Evolutionary conservation across 805 yeast genomes (phyloP).

Genomic region (Saccharomycopsis schoenii): DNA sequence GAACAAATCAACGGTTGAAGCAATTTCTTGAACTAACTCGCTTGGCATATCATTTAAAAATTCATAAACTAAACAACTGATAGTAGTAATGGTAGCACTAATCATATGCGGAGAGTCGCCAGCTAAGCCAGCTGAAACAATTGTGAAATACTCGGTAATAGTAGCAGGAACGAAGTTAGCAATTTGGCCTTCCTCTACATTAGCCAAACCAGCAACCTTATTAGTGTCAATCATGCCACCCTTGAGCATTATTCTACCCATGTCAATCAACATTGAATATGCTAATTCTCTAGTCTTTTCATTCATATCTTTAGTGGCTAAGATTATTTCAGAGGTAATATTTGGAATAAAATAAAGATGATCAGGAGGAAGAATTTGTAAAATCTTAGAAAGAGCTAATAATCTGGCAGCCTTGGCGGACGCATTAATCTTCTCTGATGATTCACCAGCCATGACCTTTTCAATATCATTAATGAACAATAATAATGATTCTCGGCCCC

Average conservation of each 20-base stretch:
- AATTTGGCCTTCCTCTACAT: conserved; percentile 44
- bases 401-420: conserved; percentile 80
- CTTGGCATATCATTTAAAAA: conserved; percentile 57
- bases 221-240: conserved; percentile 57
- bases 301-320: conserved; percentile 85
- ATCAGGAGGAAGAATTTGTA: conserved; percentile 51
- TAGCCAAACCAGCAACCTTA: conserved; percentile 48
- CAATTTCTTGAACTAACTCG: conserved; percentile 59
- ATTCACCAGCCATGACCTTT: conserved; percentile 40
- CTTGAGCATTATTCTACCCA: conserved; percentile 66
- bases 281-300: conserved; percentile 84
- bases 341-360: conserved; percentile 74
- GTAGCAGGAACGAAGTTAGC: conserved; percentile 47
- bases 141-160: conserved; percentile 76
- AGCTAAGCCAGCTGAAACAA: conserved; percentile 93
- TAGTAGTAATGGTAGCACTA: conserved; percentile 88
- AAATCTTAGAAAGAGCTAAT: conserved; percentile 49
- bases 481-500: conserved; percentile 46
- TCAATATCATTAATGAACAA: conserved; percentile 50
- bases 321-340: conserved; percentile 75
- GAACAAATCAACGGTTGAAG: conserved; percentile 81
- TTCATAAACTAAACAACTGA: conserved; percentile 80
- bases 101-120: conserved; percentile 94
- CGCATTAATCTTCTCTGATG: conserved; percentile 48
- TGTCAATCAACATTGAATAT: conserved; percentile 60